phyloP scores from a whole-genome alignment of 2,329 filamentous ascomycete species.

The Ambrosiella cleistominuta region DNA sequence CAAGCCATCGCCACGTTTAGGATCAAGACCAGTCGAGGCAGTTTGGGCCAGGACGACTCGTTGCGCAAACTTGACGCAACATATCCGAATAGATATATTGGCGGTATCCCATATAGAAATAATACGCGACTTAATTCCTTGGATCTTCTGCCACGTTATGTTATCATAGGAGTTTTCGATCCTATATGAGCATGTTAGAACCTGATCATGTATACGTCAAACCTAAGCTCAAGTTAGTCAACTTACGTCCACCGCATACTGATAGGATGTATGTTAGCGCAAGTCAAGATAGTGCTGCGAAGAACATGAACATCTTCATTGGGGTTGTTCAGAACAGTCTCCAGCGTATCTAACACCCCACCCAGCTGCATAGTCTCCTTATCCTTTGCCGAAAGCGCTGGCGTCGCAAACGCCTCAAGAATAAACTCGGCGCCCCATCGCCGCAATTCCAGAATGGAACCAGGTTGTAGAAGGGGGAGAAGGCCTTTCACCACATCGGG shows the following conservation, averaged over 20 bases:
- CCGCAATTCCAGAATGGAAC: slow-evolving; percentile 60
- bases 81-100: slow-evolving; percentile 61
- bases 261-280: slow-evolving; percentile 82
- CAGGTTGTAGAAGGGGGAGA: slow-evolving; percentile 70
- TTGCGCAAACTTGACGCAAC: slow-evolving; percentile 95
- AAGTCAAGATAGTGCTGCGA: slow-evolving; percentile 72
- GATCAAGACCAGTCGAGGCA: slow-evolving; percentile 62
- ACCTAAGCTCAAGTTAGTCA: not conserved
- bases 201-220: not conserved
- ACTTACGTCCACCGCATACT: slow-evolving; percentile 91
- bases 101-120: slow-evolving; percentile 74
- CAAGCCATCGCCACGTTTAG: slow-evolving; percentile 38
- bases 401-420: slow-evolving; percentile 87
- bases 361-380: slow-evolving; percentile 66
- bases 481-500: slow-evolving; percentile 82
- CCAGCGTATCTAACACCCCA: slow-evolving; percentile 56
- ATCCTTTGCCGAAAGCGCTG: slow-evolving; percentile 55
- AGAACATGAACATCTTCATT: slow-evolving; percentile 64
- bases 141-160: slow-evolving; percentile 74
- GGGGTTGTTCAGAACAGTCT: slow-evolving; percentile 50
- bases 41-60: slow-evolving; percentile 85
- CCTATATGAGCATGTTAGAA: slow-evolving; percentile 29
- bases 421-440: slow-evolving; percentile 95
- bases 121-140: slow-evolving; percentile 75
- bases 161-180: slow-evolving; percentile 72